These are phyloP conservation scores for Globisporangium viniferum DNA, from an alignment of 352 stramenopile species.

Conservation along the genomic window DNA sequence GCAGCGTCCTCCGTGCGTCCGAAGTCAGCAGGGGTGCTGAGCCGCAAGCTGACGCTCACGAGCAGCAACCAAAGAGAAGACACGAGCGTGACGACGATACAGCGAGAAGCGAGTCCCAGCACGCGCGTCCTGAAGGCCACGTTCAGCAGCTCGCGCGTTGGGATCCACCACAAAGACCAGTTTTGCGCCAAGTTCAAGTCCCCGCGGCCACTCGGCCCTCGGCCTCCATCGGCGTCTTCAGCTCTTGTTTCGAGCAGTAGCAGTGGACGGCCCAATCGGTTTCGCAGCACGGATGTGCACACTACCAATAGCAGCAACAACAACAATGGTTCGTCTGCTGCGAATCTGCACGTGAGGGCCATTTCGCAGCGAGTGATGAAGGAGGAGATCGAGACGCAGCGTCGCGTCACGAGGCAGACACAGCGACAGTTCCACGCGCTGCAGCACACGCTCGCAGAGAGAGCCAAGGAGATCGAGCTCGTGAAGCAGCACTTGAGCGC, in stretches of 20 bases:
- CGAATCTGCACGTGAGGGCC: not conserved
- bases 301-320: not conserved
- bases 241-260: not conserved
- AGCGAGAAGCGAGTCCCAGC: not conserved
- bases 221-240: slow-evolving; percentile 7
- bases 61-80: slow-evolving; percentile 4
- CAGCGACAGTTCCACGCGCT: slow-evolving; percentile 47
- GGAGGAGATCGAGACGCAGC: slow-evolving; percentile 59
- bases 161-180: slow-evolving; percentile 7
- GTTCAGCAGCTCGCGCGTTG: slow-evolving; percentile 11
- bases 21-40: slow-evolving; percentile 5
- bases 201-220: not conserved
- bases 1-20: not conserved
- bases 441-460: slow-evolving; percentile 27
- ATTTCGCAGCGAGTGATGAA: slow-evolving; percentile 42
- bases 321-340: not conserved
- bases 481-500: slow-evolving; percentile 34
- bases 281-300: not conserved
- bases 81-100: not conserved
- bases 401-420: slow-evolving; percentile 35
- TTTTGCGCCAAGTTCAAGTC: slow-evolving; percentile 16
- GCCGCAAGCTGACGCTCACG: not conserved
- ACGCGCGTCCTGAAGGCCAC: slow-evolving; percentile 2
- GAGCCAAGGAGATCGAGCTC: slow-evolving; percentile 35
- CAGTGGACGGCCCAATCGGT: slow-evolving; percentile 1